Base-by-base conservation (phyloP, 768 basidiomycete genomes). In the Strobilomyces echinocephalus region DNA sequence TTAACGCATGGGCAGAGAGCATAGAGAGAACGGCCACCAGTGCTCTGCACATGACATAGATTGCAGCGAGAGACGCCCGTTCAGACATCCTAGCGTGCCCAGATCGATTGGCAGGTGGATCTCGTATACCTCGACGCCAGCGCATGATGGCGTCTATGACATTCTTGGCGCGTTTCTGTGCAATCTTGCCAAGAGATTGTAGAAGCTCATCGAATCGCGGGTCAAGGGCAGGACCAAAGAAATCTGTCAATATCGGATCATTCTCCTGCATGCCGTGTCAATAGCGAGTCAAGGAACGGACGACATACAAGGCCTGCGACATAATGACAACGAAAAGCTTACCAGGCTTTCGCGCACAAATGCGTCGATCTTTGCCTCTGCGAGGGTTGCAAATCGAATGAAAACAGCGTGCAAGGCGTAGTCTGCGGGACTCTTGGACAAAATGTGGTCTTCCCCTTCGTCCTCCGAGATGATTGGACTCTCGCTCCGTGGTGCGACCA, bases 41-140 rank as follows among this genome's bases (percentile, higher is more conserved):
- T 5, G 89, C 86, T 47, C 93, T 82, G 63, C 91, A 94, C 83
- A 92, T 87, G 63, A 97, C 83, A 66, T 93, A 95, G 36, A 89
- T 87, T 1, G 91, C 84, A 7, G 91, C 87, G 4, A 95, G 77
- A n/a, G 83, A 81, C 65, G 85, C 85, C 30, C 87, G 83, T 65
- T 89, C 89, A 15, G 76, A 74, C 34, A 58, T 61, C 24, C 69
- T 69, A 28, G 65, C 53, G 48, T 70, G 46, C 39, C 69, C 57
- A 18, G 74, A 52, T 40, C 64, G 55, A n/a, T 49, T 55, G 15
- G 74, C 69, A 44, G 80, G 76, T 33, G 76, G 78, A 54, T 87
- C 87, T 38, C 78, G 80, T 64, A 95, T 91, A 36, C 77, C 84
- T 57, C 83, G 80, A 55, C 89, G 80, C 94, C 91, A 97, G 36